Conservation (phyloP, 768 basidiomycete species). For the Suillus subalutaceus region DNA sequence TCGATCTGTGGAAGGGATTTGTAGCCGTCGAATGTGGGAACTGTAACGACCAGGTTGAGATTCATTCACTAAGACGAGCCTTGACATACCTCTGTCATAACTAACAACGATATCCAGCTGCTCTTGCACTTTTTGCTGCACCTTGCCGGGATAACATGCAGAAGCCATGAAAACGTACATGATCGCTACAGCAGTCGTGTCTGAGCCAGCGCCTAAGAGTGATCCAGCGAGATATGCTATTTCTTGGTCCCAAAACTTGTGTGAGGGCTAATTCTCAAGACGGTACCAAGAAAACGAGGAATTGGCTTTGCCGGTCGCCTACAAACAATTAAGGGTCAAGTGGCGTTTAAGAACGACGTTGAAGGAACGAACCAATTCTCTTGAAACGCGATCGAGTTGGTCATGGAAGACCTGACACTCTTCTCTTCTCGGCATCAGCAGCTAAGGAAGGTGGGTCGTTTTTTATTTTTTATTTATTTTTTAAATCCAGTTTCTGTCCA, state of each 20-base stretch:
- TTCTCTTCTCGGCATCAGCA: no score
- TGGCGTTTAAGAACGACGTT: no score
- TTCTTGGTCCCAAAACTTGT: conserved; percentile 58
- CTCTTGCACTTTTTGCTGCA: conserved; percentile 52
- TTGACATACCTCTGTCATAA: conserved; percentile 31
- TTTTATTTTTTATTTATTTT: no score
- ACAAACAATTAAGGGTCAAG: background rate
- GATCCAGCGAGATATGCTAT: conserved; percentile 46
- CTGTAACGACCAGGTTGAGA: conserved; percentile 24
- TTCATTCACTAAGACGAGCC: background rate
- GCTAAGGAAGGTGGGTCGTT: no score
- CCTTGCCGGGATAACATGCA: conserved; percentile 47
- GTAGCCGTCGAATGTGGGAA: conserved; percentile 42
- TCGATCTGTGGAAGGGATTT: conserved; percentile 38
- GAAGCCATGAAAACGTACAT: conserved; percentile 58
- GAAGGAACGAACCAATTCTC: no score
- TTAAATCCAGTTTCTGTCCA: no score
- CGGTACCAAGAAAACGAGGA: conserved; percentile 59
- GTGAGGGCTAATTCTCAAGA: conserved; percentile 55
- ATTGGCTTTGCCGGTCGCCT: conserved; percentile 27
- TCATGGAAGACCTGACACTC: no score
- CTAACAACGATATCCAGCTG: conserved; percentile 58
- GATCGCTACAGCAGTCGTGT: conserved; percentile 65
- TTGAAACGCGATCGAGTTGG: no score
- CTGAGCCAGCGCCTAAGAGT: conserved; percentile 68